These are phyloP conservation scores for Stephania yunnanensis DNA, from an alignment of 164 flowering plant genomes.

Conservation along the genomic window DNA sequence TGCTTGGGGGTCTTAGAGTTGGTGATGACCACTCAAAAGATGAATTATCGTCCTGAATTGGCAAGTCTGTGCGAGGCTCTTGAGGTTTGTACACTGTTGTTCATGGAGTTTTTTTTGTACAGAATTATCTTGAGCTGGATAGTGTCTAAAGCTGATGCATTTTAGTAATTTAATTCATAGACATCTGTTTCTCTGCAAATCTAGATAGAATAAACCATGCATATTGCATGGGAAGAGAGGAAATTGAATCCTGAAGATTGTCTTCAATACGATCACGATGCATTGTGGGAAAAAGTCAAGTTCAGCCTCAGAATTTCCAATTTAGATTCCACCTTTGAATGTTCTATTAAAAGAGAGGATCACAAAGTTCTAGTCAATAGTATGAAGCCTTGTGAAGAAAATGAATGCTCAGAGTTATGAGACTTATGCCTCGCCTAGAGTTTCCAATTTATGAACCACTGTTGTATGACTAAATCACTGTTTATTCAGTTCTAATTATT, in stretches of 20 bases:
- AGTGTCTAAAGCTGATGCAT: too few species aligned
- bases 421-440: not conserved
- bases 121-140: not conserved
- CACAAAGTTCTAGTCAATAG: not conserved
- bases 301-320: too few species aligned
- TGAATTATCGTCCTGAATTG: conserved; percentile 54
- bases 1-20: conserved; percentile 92
- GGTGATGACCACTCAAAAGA: conserved; percentile 53
- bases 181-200: not conserved
- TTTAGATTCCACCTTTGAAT: too few species aligned
- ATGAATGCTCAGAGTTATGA: not conserved
- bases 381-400: not conserved
- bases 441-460: not conserved
- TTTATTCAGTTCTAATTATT: not conserved
- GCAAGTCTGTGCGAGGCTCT: conserved; percentile 84
- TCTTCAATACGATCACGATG: too few species aligned
- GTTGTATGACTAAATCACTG: not conserved
- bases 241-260: too few species aligned
- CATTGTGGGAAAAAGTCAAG: too few species aligned
- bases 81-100: conserved; percentile 41
- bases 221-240: too few species aligned
- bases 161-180: too few species aligned
- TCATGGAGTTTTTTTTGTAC: not conserved
- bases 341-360: not conserved
- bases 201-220: too few species aligned